Conservation (phyloP, 441 rosid genomes). For the Flueggea neowawraea region DNA sequence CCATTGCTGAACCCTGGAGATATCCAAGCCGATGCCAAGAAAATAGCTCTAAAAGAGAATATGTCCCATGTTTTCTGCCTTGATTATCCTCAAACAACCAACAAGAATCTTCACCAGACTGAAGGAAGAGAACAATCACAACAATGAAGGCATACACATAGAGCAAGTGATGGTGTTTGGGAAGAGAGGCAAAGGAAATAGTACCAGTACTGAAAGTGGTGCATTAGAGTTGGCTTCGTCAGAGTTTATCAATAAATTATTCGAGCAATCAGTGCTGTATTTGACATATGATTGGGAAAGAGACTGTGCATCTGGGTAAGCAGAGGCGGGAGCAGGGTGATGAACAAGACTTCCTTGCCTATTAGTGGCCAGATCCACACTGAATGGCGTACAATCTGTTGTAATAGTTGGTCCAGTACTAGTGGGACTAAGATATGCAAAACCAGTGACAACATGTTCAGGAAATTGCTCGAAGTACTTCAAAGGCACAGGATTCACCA, state of each 20-base stretch:
- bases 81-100: slow-evolving; percentile 81
- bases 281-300: slow-evolving; percentile 28
- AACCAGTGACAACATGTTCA: slow-evolving; percentile 84
- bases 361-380: slow-evolving; percentile 20
- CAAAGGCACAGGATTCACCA: slow-evolving; percentile 70
- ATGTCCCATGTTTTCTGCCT: slow-evolving; percentile 79
- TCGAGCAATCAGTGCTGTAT: slow-evolving; percentile 22
- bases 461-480: slow-evolving; percentile 91
- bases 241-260: slow-evolving; percentile 27
- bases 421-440: slow-evolving; percentile 49
- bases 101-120: slow-evolving; percentile 68
- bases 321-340: slow-evolving; percentile 21
- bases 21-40: slow-evolving; percentile 71
- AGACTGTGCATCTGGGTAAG: slow-evolving; percentile 20
- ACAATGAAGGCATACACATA: slow-evolving; percentile 10
- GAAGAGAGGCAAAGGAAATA: slow-evolving; percentile 9
- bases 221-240: slow-evolving; percentile 24
- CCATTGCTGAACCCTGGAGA: slow-evolving; percentile 59
- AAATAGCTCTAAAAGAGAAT: slow-evolving; percentile 61
- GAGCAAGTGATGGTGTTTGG: background rate
- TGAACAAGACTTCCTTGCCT: slow-evolving; percentile 27
- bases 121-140: slow-evolving; percentile 13
- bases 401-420: slow-evolving; percentile 25
- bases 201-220: slow-evolving; percentile 47
- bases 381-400: slow-evolving; percentile 22